These are phyloP conservation scores for Sindora glabra DNA, from an alignment of 306 rosid genomes.

Conservation along the genomic window DNA sequence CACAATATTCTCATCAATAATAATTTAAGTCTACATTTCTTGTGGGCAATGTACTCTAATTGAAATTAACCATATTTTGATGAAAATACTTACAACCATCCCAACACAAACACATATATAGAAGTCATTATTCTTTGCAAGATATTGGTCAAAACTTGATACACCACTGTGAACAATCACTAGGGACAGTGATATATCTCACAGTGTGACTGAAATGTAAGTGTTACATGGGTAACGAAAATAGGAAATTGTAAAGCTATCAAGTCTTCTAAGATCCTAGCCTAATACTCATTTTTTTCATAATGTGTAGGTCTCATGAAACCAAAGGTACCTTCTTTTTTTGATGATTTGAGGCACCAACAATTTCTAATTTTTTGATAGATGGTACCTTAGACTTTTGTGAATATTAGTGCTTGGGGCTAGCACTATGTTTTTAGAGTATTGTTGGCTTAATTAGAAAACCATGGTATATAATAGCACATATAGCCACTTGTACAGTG, in stretches of 20 bases:
- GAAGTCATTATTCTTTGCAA: slow-evolving; percentile 25
- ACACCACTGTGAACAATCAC: slow-evolving; percentile 23
- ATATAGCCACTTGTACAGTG: no score
- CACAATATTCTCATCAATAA: neutral
- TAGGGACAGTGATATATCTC: slow-evolving; percentile 5
- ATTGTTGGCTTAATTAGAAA: no score
- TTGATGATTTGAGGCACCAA: no score
- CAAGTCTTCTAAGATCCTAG: slow-evolving; percentile 37
- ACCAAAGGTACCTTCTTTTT: no score
- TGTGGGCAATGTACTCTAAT: neutral
- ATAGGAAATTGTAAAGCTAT: slow-evolving; percentile 21
- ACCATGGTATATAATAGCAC: no score
- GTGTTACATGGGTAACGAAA: slow-evolving; percentile 20
- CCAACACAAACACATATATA: slow-evolving; percentile 38
- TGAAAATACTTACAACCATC: slow-evolving; percentile 18
- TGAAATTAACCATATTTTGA: neutral
- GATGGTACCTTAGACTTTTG: no score
- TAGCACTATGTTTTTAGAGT: no score
- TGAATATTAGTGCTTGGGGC: no score
- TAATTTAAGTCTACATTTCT: neutral
- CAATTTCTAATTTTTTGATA: no score
- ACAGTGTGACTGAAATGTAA: slow-evolving; percentile 29
- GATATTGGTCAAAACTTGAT: slow-evolving; percentile 21
- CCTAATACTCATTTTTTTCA: slow-evolving; percentile 6
- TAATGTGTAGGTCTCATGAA: no score